Evolutionary conservation across 2,329 filamentous ascomycete genomes (phyloP).

Genomic region (Paramyrothecium sp.): DNA sequence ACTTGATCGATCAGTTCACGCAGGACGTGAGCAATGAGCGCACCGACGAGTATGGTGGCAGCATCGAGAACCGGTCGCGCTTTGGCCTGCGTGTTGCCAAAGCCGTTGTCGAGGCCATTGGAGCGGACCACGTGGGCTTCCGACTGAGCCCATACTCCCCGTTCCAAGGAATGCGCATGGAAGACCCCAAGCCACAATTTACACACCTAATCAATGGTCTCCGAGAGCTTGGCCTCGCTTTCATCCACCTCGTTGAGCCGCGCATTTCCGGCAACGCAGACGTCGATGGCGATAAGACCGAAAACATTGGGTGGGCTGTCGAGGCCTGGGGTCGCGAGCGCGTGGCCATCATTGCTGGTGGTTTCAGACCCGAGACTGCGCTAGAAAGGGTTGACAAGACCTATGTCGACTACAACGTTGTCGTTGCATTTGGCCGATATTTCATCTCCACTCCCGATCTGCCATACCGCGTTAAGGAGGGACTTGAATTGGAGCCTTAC

Average conservation of each 20-base stretch:
- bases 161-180: conserved; percentile 62
- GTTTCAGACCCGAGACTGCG: conserved; percentile 20
- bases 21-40: conserved; percentile 45
- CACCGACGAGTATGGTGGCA: conserved; percentile 49
- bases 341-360: conserved; percentile 27
- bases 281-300: conserved; percentile 26
- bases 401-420: conserved; percentile 22
- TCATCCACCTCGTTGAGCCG: conserved; percentile 59
- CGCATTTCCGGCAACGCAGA: conserved; percentile 39
- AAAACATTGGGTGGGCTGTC: conserved; percentile 22
- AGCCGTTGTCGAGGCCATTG: conserved; percentile 38
- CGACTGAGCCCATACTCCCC: conserved; percentile 56
- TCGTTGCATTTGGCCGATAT: conserved; percentile 22
- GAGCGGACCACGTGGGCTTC: conserved; percentile 50
- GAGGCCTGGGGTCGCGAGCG: conserved; percentile 22
- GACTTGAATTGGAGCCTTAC: conserved; percentile 17
- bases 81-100: conserved; percentile 45
- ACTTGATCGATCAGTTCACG: conserved; percentile 59
- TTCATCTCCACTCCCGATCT: conserved; percentile 17
- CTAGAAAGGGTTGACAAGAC: conserved; percentile 22
- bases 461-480: conserved; percentile 16
- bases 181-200: conserved; percentile 59
- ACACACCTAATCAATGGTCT: conserved; percentile 50
- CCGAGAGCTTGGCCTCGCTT: conserved; percentile 53
- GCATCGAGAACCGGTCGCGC: conserved; percentile 46